phyloP scores from a whole-genome alignment of 805 yeast genomes.

The Priceomyces melissophilus region DNA sequence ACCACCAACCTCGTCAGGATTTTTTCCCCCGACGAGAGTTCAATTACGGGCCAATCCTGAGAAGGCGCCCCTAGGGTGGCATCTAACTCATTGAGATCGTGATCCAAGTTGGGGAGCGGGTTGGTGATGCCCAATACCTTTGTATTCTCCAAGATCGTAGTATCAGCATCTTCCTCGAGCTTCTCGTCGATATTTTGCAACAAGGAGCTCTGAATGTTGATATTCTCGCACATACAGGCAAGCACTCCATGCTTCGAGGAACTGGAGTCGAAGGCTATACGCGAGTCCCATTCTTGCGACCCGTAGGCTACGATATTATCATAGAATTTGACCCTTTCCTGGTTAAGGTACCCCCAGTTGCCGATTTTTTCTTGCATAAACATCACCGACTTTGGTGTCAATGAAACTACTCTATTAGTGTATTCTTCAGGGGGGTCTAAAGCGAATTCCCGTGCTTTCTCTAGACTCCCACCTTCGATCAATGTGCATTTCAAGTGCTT shows the following conservation, averaged over 20 bases:
- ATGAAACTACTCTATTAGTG: slow-evolving; percentile 79
- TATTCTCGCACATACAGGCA: slow-evolving; percentile 86
- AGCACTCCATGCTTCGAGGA: slow-evolving; percentile 35
- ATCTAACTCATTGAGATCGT: slow-evolving; percentile 17
- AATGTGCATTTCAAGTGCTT: slow-evolving; percentile 58
- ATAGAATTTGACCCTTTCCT: slow-evolving; percentile 73
- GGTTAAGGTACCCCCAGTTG: slow-evolving; percentile 66
- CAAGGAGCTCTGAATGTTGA: slow-evolving; percentile 77
- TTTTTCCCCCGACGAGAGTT: slow-evolving; percentile 59
- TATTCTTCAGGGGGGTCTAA: slow-evolving; percentile 44
- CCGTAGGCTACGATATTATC: slow-evolving; percentile 85
- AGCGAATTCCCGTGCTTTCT: slow-evolving; percentile 47
- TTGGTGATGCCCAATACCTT: slow-evolving; percentile 56
- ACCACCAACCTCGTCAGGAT: slow-evolving; percentile 72
- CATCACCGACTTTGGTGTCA: slow-evolving; percentile 76
- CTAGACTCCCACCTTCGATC: slow-evolving; percentile 69
- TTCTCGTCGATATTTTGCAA: slow-evolving; percentile 43
- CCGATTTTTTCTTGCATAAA: slow-evolving; percentile 64
- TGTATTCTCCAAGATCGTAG: slow-evolving; percentile 57
- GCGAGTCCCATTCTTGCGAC: slow-evolving; percentile 60
- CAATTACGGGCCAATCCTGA: slow-evolving; percentile 73
- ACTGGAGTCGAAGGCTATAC: slow-evolving; percentile 67
- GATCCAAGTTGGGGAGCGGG: slow-evolving; percentile 9
- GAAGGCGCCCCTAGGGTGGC: slow-evolving; percentile 21
- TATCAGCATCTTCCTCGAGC: slow-evolving; percentile 15